Percentiles rank a stretch among this genome's conserved stretches.
Evolutionary conservation across 176 grass and related monocot species (phyloP).

Genomic region (Bromus sterilis): DNA sequence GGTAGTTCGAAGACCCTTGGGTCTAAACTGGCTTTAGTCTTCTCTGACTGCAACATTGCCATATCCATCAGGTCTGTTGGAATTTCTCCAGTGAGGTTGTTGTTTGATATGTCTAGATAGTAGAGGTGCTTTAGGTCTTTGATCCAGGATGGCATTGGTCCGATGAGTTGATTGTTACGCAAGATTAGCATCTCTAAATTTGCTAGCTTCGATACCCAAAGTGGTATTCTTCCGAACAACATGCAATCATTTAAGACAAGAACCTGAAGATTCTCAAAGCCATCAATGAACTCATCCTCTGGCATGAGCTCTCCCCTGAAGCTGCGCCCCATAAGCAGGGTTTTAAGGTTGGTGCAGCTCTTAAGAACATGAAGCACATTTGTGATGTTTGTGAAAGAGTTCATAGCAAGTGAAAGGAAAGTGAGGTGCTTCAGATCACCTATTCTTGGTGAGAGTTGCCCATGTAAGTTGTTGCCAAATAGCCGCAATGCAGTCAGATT

Average conservation of each 20-base stretch:
- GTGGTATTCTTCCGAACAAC: constrained; percentile 24
- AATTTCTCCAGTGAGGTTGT: constrained; percentile 13
- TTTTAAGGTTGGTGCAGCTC: neutral
- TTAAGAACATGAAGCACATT: constrained; percentile 19
- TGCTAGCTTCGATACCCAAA: constrained; percentile 13
- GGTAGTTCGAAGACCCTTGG: neutral
- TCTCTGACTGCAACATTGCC: neutral
- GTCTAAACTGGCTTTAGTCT: neutral
- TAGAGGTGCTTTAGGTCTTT: neutral
- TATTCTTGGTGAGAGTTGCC: neutral
- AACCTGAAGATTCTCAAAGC: neutral
- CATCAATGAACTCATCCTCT: neutral
- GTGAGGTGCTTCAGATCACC: neutral
- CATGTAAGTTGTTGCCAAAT: neutral
- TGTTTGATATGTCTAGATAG: constrained; percentile 21
- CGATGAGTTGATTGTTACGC: constrained; percentile 9
- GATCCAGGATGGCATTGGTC: constrained; percentile 21
- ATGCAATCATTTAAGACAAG: neutral
- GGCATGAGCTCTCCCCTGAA: constrained; percentile 18
- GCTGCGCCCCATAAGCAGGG: neutral
- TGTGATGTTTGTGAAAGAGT: constrained; percentile 7
- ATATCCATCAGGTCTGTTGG: neutral
- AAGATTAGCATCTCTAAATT: constrained; percentile 2
- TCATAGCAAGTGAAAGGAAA: neutral
- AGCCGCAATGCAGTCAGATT: constrained; percentile 9